Evolutionary conservation across 1,139 yeast species (phyloP).

Genomic region (Kodamaea sp.): DNA sequence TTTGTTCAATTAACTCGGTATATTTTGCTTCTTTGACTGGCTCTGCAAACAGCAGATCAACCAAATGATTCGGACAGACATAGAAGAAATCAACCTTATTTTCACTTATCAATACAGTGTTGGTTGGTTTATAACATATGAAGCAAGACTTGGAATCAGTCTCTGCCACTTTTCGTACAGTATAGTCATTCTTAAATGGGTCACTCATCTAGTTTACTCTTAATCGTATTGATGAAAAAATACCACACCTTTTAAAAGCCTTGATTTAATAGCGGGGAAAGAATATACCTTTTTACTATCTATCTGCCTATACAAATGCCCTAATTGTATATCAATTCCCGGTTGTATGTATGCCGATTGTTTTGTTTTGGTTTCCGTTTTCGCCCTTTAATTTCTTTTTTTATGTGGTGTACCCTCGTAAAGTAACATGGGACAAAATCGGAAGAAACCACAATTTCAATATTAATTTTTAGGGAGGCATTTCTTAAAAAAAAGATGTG

Average conservation of each 20-base stretch:
- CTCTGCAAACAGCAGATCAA: conserved; percentile 58
- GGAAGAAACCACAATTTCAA: too few species aligned
- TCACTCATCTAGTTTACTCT: conserved; percentile 2
- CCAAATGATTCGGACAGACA: conserved; percentile 60
- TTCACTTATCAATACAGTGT: conserved; percentile 55
- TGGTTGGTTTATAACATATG: conserved; percentile 65
- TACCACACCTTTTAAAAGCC: background rate
- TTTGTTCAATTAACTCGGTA: conserved; percentile 35
- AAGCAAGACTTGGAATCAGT: conserved; percentile 56
- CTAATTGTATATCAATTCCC: too few species aligned
- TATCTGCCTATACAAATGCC: too few species aligned
- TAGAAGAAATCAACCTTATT: conserved; percentile 63
- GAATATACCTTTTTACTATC: too few species aligned
- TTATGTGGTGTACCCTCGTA: too few species aligned
- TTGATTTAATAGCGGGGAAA: too few species aligned
- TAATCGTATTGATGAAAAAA: background rate
- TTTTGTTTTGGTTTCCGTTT: too few species aligned
- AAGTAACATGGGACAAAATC: too few species aligned
- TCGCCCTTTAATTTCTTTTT: too few species aligned
- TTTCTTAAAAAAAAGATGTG: too few species aligned
- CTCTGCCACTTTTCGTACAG: conserved; percentile 53
- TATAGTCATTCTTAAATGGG: conserved; percentile 54
- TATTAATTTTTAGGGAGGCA: too few species aligned
- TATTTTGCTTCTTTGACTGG: conserved; percentile 50
- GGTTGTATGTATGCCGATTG: too few species aligned